Evolutionary conservation across 1,284 basidiomycete species (phyloP).

Genomic region (Ganoderma boninense): DNA sequence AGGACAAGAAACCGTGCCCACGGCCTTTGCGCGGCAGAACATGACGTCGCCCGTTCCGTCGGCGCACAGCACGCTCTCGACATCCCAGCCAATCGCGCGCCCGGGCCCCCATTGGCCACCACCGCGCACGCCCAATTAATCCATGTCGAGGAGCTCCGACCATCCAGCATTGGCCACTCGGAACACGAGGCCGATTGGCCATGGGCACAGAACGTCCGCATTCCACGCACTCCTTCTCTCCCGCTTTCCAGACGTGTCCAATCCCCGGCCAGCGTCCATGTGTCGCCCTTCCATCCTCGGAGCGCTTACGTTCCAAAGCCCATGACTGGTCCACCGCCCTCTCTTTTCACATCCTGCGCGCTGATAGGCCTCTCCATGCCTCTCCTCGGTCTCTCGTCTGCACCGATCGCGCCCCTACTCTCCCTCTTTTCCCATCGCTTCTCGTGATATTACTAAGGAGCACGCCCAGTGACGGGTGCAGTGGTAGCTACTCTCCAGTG

Average conservation of each 20-base stretch:
- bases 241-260: conserved; percentile 12
- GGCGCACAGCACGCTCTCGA: not conserved
- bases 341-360: conserved; percentile 1
- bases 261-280: not conserved
- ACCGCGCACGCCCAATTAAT: conserved; percentile 9
- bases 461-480: not conserved
- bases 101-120: not conserved
- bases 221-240: conserved; percentile 11
- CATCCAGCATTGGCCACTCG: not conserved
- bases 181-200: conserved; percentile 2
- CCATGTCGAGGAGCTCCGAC: not conserved
- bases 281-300: conserved; percentile 4
- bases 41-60: conserved; percentile 5
- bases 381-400: not conserved
- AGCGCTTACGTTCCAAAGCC: conserved; percentile 5
- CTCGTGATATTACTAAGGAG: not conserved
- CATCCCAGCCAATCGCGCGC: not conserved
- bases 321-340: not conserved
- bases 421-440: not conserved
- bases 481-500: not conserved
- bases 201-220: not conserved
- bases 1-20: not conserved
- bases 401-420: not conserved
- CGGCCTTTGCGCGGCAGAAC: not conserved
- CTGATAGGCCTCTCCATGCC: not conserved